Evolutionary conservation across 202 grass and related monocot species (phyloP).

Genomic region (Schoenoplectus triqueter): DNA sequence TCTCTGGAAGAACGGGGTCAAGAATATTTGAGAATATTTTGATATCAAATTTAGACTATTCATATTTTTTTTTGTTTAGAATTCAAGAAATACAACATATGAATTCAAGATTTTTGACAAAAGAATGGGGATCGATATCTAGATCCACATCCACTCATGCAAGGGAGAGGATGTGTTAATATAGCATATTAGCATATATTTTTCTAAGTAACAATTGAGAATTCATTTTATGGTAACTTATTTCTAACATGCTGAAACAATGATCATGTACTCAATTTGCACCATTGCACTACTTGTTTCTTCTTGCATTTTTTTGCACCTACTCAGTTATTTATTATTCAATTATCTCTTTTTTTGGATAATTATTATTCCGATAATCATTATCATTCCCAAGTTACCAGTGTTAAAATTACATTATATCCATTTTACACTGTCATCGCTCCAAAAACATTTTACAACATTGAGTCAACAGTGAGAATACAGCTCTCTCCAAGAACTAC

Average conservation of each 20-base stretch:
- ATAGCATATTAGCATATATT: conserved; percentile 9
- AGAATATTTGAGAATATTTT: not conserved
- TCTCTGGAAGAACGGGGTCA: too few relatives aligned
- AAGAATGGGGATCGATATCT: not conserved
- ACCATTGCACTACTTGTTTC: not conserved
- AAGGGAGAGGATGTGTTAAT: not conserved
- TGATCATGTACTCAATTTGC: not conserved
- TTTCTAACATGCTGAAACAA: not conserved
- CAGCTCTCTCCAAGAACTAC: not conserved
- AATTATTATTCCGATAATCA: not conserved
- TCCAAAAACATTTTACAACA: not conserved
- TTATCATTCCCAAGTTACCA: not conserved
- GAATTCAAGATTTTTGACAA: not conserved
- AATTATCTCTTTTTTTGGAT: not conserved
- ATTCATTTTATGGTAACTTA: not conserved
- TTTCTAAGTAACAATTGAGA: not conserved
- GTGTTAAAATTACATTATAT: not conserved
- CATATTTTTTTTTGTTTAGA: not conserved
- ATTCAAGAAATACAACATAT: not conserved
- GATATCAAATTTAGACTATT: not conserved
- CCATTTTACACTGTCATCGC: not conserved
- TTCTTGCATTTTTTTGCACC: not conserved
- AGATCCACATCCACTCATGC: not conserved
- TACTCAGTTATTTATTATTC: too few relatives aligned
- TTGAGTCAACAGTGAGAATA: not conserved